These are phyloP conservation scores for Geotrichum reessii DNA, from an alignment of 1,139 yeast genomes.

Conservation along the genomic window DNA sequence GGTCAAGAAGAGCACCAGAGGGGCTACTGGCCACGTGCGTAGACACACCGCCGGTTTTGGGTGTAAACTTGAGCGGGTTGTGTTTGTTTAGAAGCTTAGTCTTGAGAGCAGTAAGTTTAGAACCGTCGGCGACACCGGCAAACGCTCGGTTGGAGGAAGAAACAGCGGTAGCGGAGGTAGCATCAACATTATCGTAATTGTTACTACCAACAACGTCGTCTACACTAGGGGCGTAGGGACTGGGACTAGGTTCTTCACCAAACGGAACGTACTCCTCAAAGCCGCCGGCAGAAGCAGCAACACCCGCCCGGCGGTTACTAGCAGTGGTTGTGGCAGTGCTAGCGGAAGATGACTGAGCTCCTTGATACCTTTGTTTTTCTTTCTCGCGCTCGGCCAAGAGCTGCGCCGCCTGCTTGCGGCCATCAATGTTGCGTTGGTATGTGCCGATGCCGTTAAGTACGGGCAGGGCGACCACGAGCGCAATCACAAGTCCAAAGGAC, in stretches of 20 bases:
- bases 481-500: constrained; percentile 8
- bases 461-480: constrained; percentile 14
- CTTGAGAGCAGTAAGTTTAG: not conserved
- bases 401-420: constrained; percentile 3
- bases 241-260: constrained; percentile 7
- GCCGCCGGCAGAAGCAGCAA: not conserved
- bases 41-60: not conserved
- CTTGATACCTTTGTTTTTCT: not conserved
- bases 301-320: not conserved
- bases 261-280: constrained; percentile 9
- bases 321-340: not conserved
- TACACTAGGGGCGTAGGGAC: not conserved
- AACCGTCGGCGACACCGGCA: not conserved
- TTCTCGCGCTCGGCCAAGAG: constrained; percentile 2
- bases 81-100: constrained; percentile 2
- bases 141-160: not conserved
- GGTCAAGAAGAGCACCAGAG: not conserved
- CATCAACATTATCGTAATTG: not conserved
- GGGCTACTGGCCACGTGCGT: not conserved
- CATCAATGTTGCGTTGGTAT: constrained; percentile 14
- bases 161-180: not conserved
- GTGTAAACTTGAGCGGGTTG: constrained; percentile 14
- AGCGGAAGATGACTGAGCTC: not conserved
- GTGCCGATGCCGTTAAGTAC: constrained; percentile 17
- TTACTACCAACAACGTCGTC: not conserved